Conservation (phyloP, 2,329 filamentous ascomycete genomes). For the Diaporthe citri region DNA sequence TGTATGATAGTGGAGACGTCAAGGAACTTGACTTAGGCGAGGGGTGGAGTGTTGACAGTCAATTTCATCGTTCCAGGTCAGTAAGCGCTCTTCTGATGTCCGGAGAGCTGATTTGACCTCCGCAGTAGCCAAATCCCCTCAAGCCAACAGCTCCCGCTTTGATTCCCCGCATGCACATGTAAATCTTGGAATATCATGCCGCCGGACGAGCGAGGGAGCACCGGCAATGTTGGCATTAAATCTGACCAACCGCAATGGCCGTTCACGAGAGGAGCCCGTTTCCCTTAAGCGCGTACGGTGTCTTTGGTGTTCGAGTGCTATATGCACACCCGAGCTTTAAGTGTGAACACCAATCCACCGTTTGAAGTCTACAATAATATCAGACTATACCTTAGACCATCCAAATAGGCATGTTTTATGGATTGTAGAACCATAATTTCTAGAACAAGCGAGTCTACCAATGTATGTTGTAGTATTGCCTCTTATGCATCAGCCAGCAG, state of each 20-base stretch:
- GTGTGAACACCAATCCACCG: background rate
- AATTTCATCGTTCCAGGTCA: background rate
- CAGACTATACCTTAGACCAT: no score
- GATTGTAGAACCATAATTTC: background rate
- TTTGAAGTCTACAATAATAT: background rate
- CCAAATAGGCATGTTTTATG: background rate
- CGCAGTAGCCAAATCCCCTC: constrained; percentile 16
- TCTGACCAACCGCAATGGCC: background rate
- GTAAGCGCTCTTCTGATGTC: no score
- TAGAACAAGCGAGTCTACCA: background rate
- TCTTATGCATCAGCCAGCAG: background rate
- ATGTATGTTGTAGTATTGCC: background rate
- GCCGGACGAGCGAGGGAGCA: background rate
- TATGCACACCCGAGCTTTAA: background rate
- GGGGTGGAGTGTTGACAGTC: background rate
- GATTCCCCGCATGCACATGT: constrained; percentile 11
- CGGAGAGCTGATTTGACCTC: constrained; percentile 15
- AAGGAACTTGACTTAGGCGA: background rate
- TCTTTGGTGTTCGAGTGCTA: background rate
- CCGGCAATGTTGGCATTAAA: background rate
- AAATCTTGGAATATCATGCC: constrained; percentile 16
- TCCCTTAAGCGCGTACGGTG: no score
- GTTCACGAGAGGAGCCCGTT: background rate
- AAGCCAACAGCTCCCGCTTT: background rate
- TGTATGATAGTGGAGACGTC: background rate